Conservation (phyloP, 768 basidiomycete species). For the Hortiboletus campestris region DNA sequence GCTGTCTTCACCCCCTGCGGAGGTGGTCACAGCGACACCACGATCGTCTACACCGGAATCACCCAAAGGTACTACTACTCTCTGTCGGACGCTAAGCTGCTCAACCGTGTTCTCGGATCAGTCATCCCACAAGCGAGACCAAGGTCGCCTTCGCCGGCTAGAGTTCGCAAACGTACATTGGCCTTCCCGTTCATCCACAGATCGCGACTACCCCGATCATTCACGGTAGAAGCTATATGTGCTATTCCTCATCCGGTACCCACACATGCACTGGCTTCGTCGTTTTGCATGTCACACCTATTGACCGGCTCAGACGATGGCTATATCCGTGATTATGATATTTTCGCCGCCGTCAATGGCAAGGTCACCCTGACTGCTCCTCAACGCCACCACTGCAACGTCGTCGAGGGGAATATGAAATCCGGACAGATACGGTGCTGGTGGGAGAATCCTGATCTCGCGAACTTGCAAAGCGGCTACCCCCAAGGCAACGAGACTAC, state of each 20-base stretch:
- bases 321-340: conserved; percentile 89
- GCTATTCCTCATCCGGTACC: conserved; percentile 88
- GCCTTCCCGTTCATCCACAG: conserved; percentile 31
- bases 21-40: conserved; percentile 24
- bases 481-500: conserved; percentile 48
- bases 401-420: conserved; percentile 91
- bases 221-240: conserved; percentile 86
- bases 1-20: conserved; percentile 27
- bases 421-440: conserved; percentile 82
- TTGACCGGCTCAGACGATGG: conserved; percentile 93
- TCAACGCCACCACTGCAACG: conserved; percentile 83
- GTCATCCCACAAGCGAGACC: conserved; percentile 28
- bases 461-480: conserved; percentile 22
- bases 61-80: conserved; percentile 30
- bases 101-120: conserved; percentile 21
- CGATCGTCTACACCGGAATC: conserved; percentile 32
- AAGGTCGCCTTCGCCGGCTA: conserved; percentile 55
- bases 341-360: conserved; percentile 85
- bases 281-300: conserved; percentile 83
- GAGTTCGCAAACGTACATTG: conserved; percentile 48
- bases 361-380: conserved; percentile 84
- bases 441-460: conserved; percentile 72
- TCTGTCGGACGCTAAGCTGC: neutral
- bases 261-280: conserved; percentile 84
- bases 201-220: conserved; percentile 51